phyloP scores from a whole-genome alignment of 208 protist genomes.

The Angomonas ambiguus region DNA sequence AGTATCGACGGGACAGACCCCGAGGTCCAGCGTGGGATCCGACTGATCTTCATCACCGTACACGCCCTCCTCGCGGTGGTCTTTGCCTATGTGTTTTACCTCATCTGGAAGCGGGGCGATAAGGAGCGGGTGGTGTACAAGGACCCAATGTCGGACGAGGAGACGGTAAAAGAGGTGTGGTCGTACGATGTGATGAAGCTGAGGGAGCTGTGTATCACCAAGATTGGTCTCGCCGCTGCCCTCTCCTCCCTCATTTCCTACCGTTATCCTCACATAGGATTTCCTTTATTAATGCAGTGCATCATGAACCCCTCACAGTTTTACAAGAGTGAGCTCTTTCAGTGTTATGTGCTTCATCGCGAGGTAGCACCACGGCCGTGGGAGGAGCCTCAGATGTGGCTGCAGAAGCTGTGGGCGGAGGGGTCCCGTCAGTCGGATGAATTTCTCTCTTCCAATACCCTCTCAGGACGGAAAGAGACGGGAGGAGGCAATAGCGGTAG shows the following conservation, averaged over 20 bases:
- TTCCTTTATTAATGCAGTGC: constrained; percentile 84
- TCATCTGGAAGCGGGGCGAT: constrained; percentile 44
- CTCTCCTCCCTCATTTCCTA: constrained; percentile 47
- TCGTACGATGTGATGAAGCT: constrained; percentile 76
- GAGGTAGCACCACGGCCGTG: no score
- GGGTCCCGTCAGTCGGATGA: constrained; percentile 36
- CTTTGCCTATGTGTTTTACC: constrained; percentile 39
- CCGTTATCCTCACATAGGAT: constrained; percentile 45
- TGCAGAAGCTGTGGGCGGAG: constrained; percentile 75
- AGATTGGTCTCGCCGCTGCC: constrained; percentile 43
- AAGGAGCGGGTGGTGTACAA: constrained; percentile 41
- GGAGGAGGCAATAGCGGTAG: no score
- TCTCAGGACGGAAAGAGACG: neutral
- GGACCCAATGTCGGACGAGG: constrained; percentile 46
- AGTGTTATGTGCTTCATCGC: constrained; percentile 57
- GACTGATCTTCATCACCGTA: constrained; percentile 46
- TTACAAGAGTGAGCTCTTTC: constrained; percentile 59
- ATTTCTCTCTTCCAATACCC: constrained; percentile 11
- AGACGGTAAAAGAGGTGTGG: constrained; percentile 33
- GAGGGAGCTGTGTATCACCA: constrained; percentile 57
- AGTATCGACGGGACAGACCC: constrained; percentile 83
- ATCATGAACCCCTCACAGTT: constrained; percentile 68
- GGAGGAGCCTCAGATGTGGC: constrained; percentile 28
- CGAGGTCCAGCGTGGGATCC: constrained; percentile 38
- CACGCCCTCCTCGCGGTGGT: constrained; percentile 40